Evolutionary conservation across 2,329 filamentous ascomycete genomes (phyloP).

Genomic region (Graphium sp.): DNA sequence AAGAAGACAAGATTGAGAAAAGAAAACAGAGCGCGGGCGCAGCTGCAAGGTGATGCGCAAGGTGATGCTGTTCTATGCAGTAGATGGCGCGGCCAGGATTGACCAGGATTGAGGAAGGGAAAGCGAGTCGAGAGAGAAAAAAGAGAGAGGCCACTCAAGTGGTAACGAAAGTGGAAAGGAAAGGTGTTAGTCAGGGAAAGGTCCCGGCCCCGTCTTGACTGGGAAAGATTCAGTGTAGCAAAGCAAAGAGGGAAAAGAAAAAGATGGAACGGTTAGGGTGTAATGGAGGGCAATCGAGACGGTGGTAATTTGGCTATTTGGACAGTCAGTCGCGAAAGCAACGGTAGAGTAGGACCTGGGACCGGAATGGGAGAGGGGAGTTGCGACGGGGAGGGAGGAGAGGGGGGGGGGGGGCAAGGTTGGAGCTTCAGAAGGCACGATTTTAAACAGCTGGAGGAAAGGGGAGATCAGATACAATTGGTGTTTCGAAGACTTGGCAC

Average conservation of each 20-base stretch:
- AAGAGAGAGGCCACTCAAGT: neutral
- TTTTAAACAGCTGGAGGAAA: too few species aligned
- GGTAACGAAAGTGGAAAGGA: neutral
- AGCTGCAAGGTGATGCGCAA: neutral
- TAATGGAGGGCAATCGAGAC: too few species aligned
- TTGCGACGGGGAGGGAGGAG: too few species aligned
- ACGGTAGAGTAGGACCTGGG: too few species aligned
- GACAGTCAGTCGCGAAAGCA: too few species aligned
- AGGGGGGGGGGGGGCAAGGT: too few species aligned
- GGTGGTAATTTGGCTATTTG: too few species aligned
- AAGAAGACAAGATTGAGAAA: neutral
- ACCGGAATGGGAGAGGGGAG: too few species aligned
- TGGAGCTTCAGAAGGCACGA: too few species aligned
- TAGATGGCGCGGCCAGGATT: neutral
- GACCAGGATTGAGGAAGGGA: neutral
- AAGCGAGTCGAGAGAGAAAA: neutral
- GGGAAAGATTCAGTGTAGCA: neutral
- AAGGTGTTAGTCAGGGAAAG: neutral
- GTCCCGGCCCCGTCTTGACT: too few species aligned
- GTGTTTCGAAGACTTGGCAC: too few species aligned
- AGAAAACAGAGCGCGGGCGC: neutral
- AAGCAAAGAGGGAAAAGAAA: slow-evolving; percentile 1
- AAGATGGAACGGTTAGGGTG: slow-evolving; percentile 3
- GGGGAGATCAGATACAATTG: too few species aligned
- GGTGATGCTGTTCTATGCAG: neutral